A percentile compares a stretch with the other conserved stretches of the same genome.
phyloP scores from a whole-genome alignment of 208 protist species.

The Crithidia fasciculata region DNA sequence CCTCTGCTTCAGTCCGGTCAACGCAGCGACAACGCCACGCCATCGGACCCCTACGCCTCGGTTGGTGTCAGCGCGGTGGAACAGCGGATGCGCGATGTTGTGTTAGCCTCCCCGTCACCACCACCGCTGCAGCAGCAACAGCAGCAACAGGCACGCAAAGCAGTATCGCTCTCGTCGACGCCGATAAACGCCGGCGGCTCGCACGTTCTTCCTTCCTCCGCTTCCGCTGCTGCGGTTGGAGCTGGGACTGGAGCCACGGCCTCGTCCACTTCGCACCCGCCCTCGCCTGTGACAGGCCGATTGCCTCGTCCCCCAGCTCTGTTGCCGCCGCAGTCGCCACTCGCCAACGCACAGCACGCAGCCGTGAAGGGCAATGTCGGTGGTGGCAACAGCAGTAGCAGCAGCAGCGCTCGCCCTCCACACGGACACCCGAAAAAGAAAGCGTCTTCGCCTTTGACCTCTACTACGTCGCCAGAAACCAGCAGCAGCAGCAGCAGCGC shows the following conservation, averaged over 20 bases:
- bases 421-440: not conserved
- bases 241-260: no score
- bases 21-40: not conserved
- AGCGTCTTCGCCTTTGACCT: not conserved
- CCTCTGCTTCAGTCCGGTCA: no score
- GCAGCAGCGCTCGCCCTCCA: not conserved
- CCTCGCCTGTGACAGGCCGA: not conserved
- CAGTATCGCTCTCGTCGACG: not conserved
- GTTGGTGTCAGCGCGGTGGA: not conserved
- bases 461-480: not conserved
- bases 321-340: not conserved
- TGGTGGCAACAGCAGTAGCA: no score
- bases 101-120: not conserved
- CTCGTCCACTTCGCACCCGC: not conserved
- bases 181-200: no score
- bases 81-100: not conserved
- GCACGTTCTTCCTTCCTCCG: no score
- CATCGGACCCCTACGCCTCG: not conserved
- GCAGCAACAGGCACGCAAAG: not conserved
- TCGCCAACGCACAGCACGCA: not conserved
- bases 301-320: not conserved
- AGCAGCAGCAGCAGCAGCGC: not conserved
- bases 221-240: not conserved
- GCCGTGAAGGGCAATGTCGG: not conserved
- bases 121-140: not conserved